phyloP scores from a whole-genome alignment of 2,329 filamentous ascomycete species.

The Aphanoascus verrucosus region DNA sequence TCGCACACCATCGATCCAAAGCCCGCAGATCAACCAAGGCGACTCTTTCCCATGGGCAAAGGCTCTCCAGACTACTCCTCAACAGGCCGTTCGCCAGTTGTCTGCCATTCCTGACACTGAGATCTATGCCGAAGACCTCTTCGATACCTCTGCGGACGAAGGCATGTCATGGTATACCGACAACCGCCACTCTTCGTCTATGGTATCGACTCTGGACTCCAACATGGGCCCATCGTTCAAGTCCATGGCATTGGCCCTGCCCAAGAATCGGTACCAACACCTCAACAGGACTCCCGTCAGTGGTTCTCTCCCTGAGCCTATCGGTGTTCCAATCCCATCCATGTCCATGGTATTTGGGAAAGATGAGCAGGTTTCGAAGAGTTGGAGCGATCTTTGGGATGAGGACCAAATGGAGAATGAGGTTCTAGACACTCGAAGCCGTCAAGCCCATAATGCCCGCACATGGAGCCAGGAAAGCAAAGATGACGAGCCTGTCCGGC shows the following conservation, averaged over 20 bases:
- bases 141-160: conserved; percentile 60
- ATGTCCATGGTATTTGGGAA: conserved; percentile 73
- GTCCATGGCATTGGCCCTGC: conserved; percentile 53
- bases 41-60: conserved; percentile 93
- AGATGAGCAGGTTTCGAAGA: conserved; percentile 79
- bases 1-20: conserved; percentile 88
- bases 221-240: conserved; percentile 71
- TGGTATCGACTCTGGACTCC: conserved; percentile 76
- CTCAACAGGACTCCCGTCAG: conserved; percentile 61
- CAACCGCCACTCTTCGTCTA: conserved; percentile 64
- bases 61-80: conserved; percentile 66
- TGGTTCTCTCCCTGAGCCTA: conserved; percentile 61
- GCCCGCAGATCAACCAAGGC: conserved; percentile 61
- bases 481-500: conserved; percentile 39
- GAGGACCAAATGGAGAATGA: conserved; percentile 70
- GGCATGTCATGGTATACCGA: conserved; percentile 65
- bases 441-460: conserved; percentile 54
- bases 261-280: conserved; percentile 37
- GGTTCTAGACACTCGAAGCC: conserved; percentile 49
- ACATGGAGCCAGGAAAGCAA: conserved; percentile 71
- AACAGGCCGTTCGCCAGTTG: conserved; percentile 64
- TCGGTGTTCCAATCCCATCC: conserved; percentile 51
- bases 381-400: conserved; percentile 98
- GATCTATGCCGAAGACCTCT: conserved; percentile 74
- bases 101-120: conserved; percentile 72